Conservation (phyloP, 225 moss, liverwort and hornwort genomes). For the Pleurozium schreberi region DNA sequence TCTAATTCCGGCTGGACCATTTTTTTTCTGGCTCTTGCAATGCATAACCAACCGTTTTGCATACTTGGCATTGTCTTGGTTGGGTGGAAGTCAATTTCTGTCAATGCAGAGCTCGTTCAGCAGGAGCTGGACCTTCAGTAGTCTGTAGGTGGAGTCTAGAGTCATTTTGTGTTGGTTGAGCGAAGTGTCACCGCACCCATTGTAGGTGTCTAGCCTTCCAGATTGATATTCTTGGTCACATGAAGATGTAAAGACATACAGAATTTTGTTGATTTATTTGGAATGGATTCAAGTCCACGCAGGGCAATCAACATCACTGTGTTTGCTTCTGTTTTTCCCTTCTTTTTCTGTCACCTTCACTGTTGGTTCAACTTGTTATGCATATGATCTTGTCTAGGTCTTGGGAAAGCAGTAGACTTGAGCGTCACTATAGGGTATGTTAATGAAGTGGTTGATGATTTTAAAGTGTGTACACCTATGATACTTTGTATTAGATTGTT, state of each 20-base stretch:
- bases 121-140: neutral
- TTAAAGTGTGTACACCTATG: neutral
- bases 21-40: constrained; percentile 1
- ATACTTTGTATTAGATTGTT: neutral
- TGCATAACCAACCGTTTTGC: neutral
- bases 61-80: neutral
- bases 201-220: neutral
- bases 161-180: neutral
- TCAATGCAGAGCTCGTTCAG: neutral
- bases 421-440: neutral
- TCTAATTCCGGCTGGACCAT: neutral
- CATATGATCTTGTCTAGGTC: neutral
- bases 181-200: neutral
- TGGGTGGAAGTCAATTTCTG: neutral
- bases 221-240: neutral
- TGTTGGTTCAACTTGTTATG: neutral
- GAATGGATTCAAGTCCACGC: constrained; percentile 9
- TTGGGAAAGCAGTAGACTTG: neutral
- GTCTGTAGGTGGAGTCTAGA: neutral
- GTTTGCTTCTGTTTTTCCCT: neutral
- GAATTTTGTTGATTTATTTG: neutral
- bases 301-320: neutral
- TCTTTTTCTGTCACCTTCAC: neutral
- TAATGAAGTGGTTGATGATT: neutral
- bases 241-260: neutral